Conservation (phyloP, 176 grass and related monocot species). For the Neostapfia colusana region DNA sequence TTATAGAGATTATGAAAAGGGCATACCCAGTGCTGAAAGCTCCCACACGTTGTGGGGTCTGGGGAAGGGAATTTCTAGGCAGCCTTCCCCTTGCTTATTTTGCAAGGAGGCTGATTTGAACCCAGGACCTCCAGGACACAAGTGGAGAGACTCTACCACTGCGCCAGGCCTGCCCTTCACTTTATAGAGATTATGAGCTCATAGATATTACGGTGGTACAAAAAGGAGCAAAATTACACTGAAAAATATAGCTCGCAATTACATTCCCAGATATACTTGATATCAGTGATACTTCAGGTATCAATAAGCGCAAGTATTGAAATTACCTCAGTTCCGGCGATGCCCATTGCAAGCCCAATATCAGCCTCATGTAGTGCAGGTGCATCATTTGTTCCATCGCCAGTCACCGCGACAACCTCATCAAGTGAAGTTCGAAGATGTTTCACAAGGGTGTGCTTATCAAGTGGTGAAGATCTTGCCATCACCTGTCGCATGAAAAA, state of each 20-base stretch:
- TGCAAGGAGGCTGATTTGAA: too few species aligned
- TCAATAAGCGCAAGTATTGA: not conserved
- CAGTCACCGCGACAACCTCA: conserved; percentile 96
- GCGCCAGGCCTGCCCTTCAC: too few species aligned
- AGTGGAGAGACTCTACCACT: too few species aligned
- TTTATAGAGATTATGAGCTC: not conserved
- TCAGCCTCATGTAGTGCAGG: conserved; percentile 95
- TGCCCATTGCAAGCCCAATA: conserved; percentile 99
- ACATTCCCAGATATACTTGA: not conserved
- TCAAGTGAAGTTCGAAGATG: conserved; percentile 73
- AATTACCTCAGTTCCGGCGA: conserved; percentile 85
- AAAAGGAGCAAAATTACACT: not conserved
- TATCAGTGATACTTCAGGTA: not conserved
- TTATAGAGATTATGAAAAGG: not conserved
- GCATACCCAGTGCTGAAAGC: too few species aligned
- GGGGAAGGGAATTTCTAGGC: too few species aligned
- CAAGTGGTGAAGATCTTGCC: conserved; percentile 88
- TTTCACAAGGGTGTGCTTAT: conserved; percentile 92
- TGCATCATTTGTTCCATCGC: conserved; percentile 97
- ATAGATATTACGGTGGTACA: too few species aligned
- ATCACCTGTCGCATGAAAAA: conserved; percentile 60
- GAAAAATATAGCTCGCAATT: not conserved
- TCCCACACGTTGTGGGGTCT: too few species aligned
- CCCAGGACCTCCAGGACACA: too few species aligned
- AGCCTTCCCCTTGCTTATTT: too few species aligned